A percentile compares a stretch with the other conserved stretches of the same genome.
Conservation (phyloP, 2,329 filamentous ascomycete species). For the Aureobasidium subglaciale region DNA sequence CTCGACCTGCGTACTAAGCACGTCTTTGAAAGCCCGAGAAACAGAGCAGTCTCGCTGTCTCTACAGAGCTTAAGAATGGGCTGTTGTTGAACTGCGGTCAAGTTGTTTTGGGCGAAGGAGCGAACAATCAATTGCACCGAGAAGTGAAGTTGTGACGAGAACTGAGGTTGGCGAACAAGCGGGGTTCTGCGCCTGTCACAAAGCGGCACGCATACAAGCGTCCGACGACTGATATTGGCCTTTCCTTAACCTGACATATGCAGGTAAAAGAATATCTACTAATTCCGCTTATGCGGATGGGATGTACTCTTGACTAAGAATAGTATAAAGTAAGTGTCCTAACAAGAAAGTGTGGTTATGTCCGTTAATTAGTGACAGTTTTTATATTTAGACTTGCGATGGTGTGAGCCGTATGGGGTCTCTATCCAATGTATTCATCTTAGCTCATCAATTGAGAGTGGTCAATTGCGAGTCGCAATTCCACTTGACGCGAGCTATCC, state of each 20-base stretch:
- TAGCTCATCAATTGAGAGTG: background rate
- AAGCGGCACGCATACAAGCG: background rate
- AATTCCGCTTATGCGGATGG: constrained; percentile 9
- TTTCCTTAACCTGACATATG: background rate
- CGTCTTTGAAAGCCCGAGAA: background rate
- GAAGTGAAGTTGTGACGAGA: background rate
- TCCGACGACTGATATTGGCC: background rate
- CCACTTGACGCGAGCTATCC: background rate
- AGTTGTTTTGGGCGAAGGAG: background rate
- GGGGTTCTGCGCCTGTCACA: background rate
- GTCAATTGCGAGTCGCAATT: background rate
- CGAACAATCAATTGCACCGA: too few relatives aligned
- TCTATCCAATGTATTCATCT: background rate
- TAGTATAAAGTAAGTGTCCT: background rate
- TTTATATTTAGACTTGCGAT: background rate
- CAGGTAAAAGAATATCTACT: constrained; percentile 5
- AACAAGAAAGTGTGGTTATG: background rate
- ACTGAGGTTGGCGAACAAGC: constrained; percentile 1
- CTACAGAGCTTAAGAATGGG: background rate
- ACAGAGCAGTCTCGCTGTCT: background rate
- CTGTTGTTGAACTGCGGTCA: background rate
- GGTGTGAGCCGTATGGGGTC: background rate
- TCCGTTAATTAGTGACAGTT: constrained; percentile 6
- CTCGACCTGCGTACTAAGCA: background rate
- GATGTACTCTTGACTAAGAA: background rate